Percentiles rank a stretch among this genome's conserved stretches.
phyloP scores from a whole-genome alignment of 1,284 basidiomycete species.

The Leccinum ponderosum region DNA sequence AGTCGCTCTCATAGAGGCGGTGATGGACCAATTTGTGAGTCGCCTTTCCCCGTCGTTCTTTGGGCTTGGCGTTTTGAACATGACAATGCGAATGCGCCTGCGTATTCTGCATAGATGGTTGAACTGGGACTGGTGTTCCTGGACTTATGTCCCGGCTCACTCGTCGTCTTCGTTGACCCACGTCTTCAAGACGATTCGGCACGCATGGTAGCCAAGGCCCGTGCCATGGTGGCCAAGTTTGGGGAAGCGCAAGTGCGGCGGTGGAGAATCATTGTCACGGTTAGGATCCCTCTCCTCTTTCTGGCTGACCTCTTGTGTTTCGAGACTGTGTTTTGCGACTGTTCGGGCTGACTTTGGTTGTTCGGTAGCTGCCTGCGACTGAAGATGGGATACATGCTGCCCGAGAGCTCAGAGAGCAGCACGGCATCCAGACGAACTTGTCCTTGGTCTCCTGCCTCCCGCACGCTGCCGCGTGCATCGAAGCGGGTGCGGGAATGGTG shows the following conservation, averaged over 20 bases:
- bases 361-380: constrained; percentile 56
- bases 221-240: constrained; percentile 42
- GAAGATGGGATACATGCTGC: constrained; percentile 53
- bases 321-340: background rate
- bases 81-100: background rate
- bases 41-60: background rate
- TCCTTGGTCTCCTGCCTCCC: constrained; percentile 48
- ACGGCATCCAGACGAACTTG: constrained; percentile 51
- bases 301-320: background rate
- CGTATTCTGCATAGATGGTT: constrained; percentile 42
- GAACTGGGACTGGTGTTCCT: constrained; percentile 48
- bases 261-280: constrained; percentile 50
- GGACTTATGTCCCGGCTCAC: constrained; percentile 44
- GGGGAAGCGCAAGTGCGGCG: constrained; percentile 39
- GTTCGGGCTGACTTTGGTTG: background rate
- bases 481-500: constrained; percentile 47
- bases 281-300: background rate
- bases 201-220: constrained; percentile 45
- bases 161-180: constrained; percentile 55
- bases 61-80: background rate
- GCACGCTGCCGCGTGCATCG: constrained; percentile 57
- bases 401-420: constrained; percentile 35
- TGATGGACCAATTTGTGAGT: constrained; percentile 32
- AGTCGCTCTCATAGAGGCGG: constrained; percentile 17
- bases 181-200: constrained; percentile 35